phyloP scores from a whole-genome alignment of 495 filamentous ascomycete genomes.

The Lophiostoma macrostomum region DNA sequence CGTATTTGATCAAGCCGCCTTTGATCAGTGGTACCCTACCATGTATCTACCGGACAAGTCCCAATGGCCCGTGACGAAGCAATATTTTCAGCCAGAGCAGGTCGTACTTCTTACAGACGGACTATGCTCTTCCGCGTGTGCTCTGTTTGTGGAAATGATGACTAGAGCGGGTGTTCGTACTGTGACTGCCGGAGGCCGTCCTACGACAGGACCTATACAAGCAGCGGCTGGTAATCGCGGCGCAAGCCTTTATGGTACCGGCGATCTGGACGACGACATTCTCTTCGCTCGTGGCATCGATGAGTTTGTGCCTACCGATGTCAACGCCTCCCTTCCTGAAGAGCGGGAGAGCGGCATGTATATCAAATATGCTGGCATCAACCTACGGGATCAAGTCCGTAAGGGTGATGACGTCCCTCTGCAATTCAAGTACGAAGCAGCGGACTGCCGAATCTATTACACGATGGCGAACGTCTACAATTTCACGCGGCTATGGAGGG shows the following conservation, averaged over 20 bases:
- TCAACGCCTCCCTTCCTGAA: background rate
- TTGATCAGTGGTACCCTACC: slow-evolving; percentile 42
- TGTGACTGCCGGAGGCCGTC: slow-evolving; percentile 49
- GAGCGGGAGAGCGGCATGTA: slow-evolving; percentile 8
- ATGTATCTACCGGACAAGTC: slow-evolving; percentile 28
- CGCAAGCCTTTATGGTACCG: slow-evolving; percentile 8
- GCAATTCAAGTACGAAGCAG: slow-evolving; percentile 53
- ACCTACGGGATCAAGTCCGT: slow-evolving; percentile 16
- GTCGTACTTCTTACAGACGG: slow-evolving; percentile 52
- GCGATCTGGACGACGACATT: slow-evolving; percentile 3
- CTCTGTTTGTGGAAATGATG: slow-evolving; percentile 48
- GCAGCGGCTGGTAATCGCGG: slow-evolving; percentile 19
- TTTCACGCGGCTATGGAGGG: slow-evolving; percentile 45
- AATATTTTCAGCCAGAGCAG: slow-evolving; percentile 47
- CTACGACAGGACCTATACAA: slow-evolving; percentile 30
- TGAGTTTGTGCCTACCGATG: slow-evolving; percentile 1
- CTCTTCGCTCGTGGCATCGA: background rate
- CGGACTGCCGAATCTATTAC: slow-evolving; percentile 55
- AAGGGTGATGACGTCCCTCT: slow-evolving; percentile 40
- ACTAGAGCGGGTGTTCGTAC: slow-evolving; percentile 50
- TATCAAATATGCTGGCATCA: slow-evolving; percentile 3
- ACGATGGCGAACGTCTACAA: slow-evolving; percentile 46
- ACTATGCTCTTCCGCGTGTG: slow-evolving; percentile 48
- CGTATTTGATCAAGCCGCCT: slow-evolving; percentile 37
- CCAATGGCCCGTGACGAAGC: slow-evolving; percentile 21